These are phyloP conservation scores for Sphagnum contortum DNA, from an alignment of 225 moss, liverwort and hornwort genomes.

Conservation along the genomic window DNA sequence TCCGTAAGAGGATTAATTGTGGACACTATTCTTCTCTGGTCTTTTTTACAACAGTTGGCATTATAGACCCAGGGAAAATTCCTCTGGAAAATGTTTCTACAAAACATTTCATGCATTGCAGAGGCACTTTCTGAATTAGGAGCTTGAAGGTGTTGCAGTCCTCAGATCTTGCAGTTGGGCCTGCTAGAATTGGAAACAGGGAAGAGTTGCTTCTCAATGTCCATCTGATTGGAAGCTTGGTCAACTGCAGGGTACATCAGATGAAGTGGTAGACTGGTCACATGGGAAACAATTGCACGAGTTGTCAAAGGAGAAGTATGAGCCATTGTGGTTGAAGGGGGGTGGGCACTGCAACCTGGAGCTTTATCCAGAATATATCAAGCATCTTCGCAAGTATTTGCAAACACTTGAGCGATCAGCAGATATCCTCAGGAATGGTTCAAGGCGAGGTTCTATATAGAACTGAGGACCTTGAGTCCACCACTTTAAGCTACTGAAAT, in stretches of 20 bases:
- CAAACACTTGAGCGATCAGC: conserved; percentile 39
- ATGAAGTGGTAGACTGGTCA: conserved; percentile 97
- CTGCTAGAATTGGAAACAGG: no score
- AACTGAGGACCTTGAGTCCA: conserved; percentile 3
- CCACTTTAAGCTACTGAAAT: not conserved
- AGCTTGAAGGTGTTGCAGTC: no score
- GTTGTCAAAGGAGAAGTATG: conserved; percentile 79
- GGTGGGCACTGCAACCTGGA: conserved; percentile 99
- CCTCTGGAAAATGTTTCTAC: no score
- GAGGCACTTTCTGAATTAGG: no score
- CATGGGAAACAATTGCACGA: conserved; percentile 91
- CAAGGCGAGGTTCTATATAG: conserved; percentile 16
- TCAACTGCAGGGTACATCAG: conserved; percentile 67
- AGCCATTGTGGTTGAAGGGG: conserved; percentile 95
- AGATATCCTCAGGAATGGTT: conserved; percentile 26
- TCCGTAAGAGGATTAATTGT: no score
- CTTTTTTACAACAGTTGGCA: no score
- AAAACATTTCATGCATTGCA: no score
- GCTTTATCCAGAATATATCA: conserved; percentile 95
- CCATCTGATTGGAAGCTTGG: no score
- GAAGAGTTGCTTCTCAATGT: no score
- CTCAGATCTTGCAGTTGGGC: no score
- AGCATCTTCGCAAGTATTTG: conserved; percentile 92
- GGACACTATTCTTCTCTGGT: no score
- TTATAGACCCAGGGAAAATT: no score